Conservation (phyloP, 2,329 filamentous ascomycete species). For the Alternaria rosae region DNA sequence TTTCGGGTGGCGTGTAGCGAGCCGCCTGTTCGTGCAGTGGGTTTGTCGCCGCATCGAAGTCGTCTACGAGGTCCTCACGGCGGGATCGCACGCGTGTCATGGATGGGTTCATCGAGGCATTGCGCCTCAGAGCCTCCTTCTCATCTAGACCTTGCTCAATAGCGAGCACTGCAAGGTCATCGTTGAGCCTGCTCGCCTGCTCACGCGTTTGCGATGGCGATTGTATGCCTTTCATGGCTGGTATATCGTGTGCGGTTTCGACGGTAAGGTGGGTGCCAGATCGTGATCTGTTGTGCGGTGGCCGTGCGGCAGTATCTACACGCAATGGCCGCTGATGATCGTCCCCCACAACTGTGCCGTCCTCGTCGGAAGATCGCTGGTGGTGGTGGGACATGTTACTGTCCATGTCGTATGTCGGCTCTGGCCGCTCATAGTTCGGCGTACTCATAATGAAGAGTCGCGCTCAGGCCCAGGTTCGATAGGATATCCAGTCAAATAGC, state of each 20-base stretch:
- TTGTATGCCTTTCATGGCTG: constrained; percentile 34
- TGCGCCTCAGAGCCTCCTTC: constrained; percentile 47
- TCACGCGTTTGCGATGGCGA: constrained; percentile 67
- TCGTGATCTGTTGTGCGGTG: constrained; percentile 25
- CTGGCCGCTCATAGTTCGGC: constrained; percentile 44
- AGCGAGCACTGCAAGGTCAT: constrained; percentile 70
- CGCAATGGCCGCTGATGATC: constrained; percentile 33
- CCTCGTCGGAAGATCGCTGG: constrained; percentile 50
- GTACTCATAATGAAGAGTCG: constrained; percentile 42
- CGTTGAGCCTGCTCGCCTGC: constrained; percentile 67
- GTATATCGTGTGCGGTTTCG: constrained; percentile 52
- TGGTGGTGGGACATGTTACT: constrained; percentile 28
- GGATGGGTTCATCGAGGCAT: constrained; percentile 51
- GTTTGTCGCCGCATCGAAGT: constrained; percentile 72
- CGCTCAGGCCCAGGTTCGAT: constrained; percentile 1
- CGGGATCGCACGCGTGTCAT: constrained; percentile 62
- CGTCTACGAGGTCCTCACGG: constrained; percentile 66
- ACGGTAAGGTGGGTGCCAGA: constrained; percentile 58
- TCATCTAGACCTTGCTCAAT: constrained; percentile 67
- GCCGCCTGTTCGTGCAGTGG: constrained; percentile 72
- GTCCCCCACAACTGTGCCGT: constrained; percentile 49
- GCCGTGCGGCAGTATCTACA: constrained; percentile 15
- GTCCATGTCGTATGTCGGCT: constrained; percentile 49
- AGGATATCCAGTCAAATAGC: neutral
- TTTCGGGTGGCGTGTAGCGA: constrained; percentile 69